These are phyloP conservation scores for Taxillus chinensis DNA, from an alignment of 164 flowering plant species.

Conservation along the genomic window DNA sequence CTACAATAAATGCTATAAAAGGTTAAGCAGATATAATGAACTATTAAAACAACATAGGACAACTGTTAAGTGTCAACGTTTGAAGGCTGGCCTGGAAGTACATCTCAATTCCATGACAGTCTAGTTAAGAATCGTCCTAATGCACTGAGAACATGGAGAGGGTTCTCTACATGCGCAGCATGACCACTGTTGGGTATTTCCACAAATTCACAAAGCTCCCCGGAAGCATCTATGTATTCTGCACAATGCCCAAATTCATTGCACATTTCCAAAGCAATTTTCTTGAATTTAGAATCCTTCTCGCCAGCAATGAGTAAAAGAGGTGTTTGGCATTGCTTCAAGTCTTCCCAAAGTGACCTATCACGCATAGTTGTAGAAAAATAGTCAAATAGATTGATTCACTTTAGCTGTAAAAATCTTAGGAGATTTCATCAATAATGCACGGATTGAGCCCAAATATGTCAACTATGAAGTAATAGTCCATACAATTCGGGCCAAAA, in stretches of 20 bases:
- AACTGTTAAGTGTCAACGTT: too few relatives aligned
- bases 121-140: slow-evolving; percentile 40
- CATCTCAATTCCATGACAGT: not conserved
- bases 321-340: slow-evolving; percentile 44
- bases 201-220: slow-evolving; percentile 19
- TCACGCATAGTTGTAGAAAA: slow-evolving; percentile 2
- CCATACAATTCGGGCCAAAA: too few relatives aligned
- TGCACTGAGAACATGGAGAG: slow-evolving; percentile 44
- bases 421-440: not conserved
- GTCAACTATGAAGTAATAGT: too few relatives aligned
- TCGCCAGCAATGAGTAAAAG: slow-evolving; percentile 66
- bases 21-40: too few relatives aligned
- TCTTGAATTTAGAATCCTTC: slow-evolving; percentile 68
- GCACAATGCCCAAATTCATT: slow-evolving; percentile 15
- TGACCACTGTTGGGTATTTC: slow-evolving; percentile 75
- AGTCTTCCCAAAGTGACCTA: slow-evolving; percentile 87
- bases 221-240: slow-evolving; percentile 1
- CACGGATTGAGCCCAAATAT: not conserved
- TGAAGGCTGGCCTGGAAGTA: too few relatives aligned
- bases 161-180: slow-evolving; percentile 87
- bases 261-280: slow-evolving; percentile 47
- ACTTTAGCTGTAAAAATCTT: too few relatives aligned
- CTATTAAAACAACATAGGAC: too few relatives aligned
- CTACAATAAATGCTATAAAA: too few relatives aligned
- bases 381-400: not conserved